Evolutionary conservation across 768 basidiomycete genomes (phyloP).

Genomic region (Lentinus brumalis): DNA sequence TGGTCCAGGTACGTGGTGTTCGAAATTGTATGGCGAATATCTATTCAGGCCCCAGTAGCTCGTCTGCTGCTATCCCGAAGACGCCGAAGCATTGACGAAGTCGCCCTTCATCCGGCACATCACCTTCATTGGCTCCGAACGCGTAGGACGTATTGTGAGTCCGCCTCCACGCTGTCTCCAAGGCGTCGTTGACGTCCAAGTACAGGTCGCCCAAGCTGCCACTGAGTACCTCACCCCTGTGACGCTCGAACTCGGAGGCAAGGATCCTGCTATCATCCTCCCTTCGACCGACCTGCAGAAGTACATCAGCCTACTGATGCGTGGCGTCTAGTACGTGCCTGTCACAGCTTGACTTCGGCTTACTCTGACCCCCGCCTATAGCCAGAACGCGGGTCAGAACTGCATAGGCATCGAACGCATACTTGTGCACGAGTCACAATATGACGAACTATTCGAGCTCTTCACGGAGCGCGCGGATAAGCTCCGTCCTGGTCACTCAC

Average conservation of each 20-base stretch:
- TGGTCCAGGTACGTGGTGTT: slow-evolving; percentile 68
- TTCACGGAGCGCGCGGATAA: slow-evolving; percentile 64
- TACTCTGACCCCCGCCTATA: slow-evolving; percentile 30
- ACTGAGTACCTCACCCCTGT: slow-evolving; percentile 88
- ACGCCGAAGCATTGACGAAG: slow-evolving; percentile 80
- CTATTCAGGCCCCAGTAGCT: slow-evolving; percentile 42
- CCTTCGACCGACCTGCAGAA: slow-evolving; percentile 81
- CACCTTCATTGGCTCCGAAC: slow-evolving; percentile 88
- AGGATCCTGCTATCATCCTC: slow-evolving; percentile 91
- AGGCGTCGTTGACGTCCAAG: background rate
- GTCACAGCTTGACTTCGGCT: background rate
- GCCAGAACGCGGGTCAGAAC: slow-evolving; percentile 93
- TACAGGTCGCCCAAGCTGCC: slow-evolving; percentile 79
- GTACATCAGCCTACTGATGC: slow-evolving; percentile 84
- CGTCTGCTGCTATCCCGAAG: slow-evolving; percentile 86
- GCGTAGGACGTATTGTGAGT: slow-evolving; percentile 69
- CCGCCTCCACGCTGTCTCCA: slow-evolving; percentile 17
- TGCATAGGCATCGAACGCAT: slow-evolving; percentile 97
- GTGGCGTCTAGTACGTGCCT: slow-evolving; percentile 81
- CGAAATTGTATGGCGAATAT: background rate
- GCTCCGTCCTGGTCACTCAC: slow-evolving; percentile 78
- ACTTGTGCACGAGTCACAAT: slow-evolving; percentile 78
- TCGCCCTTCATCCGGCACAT: slow-evolving; percentile 87
- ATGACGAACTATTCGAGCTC: slow-evolving; percentile 70
- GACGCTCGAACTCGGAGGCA: slow-evolving; percentile 91